Conservation (phyloP, 306 rosid species). For the Oemleria cerasiformis region DNA sequence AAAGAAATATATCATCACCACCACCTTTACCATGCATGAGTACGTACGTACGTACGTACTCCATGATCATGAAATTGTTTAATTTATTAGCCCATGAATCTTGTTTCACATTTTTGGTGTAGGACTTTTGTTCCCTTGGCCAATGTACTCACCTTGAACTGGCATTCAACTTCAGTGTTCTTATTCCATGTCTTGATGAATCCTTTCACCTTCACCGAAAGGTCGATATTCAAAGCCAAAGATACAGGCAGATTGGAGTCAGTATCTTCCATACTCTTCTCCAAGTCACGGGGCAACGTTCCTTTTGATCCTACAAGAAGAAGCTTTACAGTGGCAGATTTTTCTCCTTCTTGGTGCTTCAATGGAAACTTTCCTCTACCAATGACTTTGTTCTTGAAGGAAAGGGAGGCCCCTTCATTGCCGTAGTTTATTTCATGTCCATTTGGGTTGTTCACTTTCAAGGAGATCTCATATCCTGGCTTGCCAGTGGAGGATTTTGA, state of each 20-base stretch:
- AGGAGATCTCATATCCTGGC: conserved; percentile 23
- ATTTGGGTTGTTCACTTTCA: conserved; percentile 38
- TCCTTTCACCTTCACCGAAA: conserved; percentile 24
- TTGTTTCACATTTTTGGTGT: conserved; percentile 31
- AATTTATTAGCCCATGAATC: conserved; percentile 12
- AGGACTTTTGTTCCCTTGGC: conserved; percentile 6
- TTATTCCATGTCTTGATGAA: conserved; percentile 29
- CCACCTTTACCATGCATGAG: neutral
- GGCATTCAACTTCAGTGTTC: conserved; percentile 35
- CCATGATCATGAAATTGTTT: neutral
- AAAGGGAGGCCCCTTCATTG: neutral
- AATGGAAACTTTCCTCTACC: conserved; percentile 39
- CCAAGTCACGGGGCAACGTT: conserved; percentile 11
- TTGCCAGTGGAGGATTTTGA: neutral
- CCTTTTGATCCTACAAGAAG: conserved; percentile 11
- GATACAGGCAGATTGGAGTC: conserved; percentile 5
- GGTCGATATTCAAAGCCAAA: conserved; percentile 26
- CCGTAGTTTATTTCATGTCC: conserved; percentile 6
- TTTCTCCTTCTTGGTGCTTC: conserved; percentile 7
- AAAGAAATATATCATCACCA: neutral
- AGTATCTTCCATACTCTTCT: conserved; percentile 9
- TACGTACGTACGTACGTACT: no score
- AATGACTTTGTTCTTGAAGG: neutral
- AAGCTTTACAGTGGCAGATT: conserved; percentile 7
- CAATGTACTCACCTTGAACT: conserved; percentile 25